Percentiles rank a stretch among this genome's conserved stretches.
Evolutionary conservation across 495 filamentous ascomycete genomes (phyloP).

Genomic region (Cercophora samala): DNA sequence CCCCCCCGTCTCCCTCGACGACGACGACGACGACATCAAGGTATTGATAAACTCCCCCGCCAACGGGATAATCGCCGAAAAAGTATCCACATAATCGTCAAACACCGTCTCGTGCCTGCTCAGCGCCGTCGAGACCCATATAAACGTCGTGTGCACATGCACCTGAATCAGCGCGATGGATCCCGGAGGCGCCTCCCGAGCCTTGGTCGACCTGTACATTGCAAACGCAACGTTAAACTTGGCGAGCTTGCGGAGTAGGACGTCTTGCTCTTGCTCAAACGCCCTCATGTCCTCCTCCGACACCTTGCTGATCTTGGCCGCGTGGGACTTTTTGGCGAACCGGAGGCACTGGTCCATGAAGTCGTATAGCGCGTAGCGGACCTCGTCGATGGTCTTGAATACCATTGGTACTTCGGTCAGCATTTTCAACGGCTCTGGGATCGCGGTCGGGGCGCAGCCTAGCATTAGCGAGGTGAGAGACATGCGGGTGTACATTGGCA

Average conservation of each 20-base stretch:
- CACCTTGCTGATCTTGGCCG: constrained; percentile 25
- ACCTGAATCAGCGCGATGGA: constrained; percentile 32
- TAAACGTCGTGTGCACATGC: constrained; percentile 29
- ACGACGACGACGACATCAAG: constrained; percentile 10
- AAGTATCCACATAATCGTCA: constrained; percentile 36
- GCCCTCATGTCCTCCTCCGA: constrained; percentile 25
- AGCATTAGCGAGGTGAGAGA: constrained; percentile 41
- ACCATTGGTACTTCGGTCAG: constrained; percentile 30
- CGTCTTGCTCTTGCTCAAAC: constrained; percentile 32
- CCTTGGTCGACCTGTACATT: constrained; percentile 27
- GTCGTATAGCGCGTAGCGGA: constrained; percentile 35
- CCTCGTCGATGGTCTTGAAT: constrained; percentile 32
- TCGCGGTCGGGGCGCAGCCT: constrained; percentile 28
- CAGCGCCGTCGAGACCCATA: constrained; percentile 40
- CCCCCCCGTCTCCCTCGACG: too few relatives aligned
- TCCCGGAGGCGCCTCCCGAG: constrained; percentile 23
- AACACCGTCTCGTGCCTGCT: constrained; percentile 36
- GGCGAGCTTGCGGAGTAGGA: constrained; percentile 29
- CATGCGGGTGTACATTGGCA: constrained; percentile 43
- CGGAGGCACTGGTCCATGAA: constrained; percentile 36
- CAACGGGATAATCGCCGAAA: constrained; percentile 37
- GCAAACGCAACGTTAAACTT: constrained; percentile 37
- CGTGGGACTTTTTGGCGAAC: constrained; percentile 30
- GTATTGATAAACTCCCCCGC: constrained; percentile 33
- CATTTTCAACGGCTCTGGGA: constrained; percentile 31